These are phyloP conservation scores for Penicillium steckii DNA, from an alignment of 495 filamentous ascomycete genomes.

Conservation along the genomic window DNA sequence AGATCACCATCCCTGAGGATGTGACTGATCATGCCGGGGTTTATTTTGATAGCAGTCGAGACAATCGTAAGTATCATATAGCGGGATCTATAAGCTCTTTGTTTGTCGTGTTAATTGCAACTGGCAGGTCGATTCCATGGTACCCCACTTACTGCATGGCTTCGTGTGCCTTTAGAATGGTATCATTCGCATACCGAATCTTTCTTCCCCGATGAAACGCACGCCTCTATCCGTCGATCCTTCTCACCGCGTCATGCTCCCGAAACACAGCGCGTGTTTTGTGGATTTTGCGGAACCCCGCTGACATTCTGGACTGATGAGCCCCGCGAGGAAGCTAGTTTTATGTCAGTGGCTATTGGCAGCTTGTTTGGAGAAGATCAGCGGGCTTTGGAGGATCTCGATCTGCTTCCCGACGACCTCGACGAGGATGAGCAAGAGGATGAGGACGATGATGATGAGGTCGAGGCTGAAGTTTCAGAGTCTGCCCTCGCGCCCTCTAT, in stretches of 20 bases:
- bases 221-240: conserved; percentile 63
- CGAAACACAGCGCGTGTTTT: conserved; percentile 71
- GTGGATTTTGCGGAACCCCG: conserved; percentile 84
- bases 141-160: conserved; percentile 70
- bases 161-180: conserved; percentile 76
- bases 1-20: conserved; percentile 62
- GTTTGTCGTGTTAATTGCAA: conserved; percentile 9
- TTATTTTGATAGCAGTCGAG: conserved; percentile 63
- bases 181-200: conserved; percentile 69
- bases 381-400: conserved; percentile 63
- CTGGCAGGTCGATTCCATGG: conserved; percentile 60
- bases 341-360: conserved; percentile 71
- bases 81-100: neutral
- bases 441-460: neutral
- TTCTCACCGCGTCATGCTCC: conserved; percentile 63
- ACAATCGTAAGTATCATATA: conserved; percentile 56
- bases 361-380: conserved; percentile 67
- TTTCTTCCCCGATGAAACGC: conserved; percentile 76
- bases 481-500: conserved; percentile 8
- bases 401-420: conserved; percentile 54
- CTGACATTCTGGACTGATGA: conserved; percentile 78
- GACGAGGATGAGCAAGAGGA: conserved; percentile 32
- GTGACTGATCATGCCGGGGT: conserved; percentile 58
- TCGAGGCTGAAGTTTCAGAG: conserved; percentile 9
- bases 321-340: conserved; percentile 65